Evolutionary conservation across 306 rosid genomes (phyloP), one percentile per base, ranked within the genome.

Genomic region (Alnus rubra): DNA sequence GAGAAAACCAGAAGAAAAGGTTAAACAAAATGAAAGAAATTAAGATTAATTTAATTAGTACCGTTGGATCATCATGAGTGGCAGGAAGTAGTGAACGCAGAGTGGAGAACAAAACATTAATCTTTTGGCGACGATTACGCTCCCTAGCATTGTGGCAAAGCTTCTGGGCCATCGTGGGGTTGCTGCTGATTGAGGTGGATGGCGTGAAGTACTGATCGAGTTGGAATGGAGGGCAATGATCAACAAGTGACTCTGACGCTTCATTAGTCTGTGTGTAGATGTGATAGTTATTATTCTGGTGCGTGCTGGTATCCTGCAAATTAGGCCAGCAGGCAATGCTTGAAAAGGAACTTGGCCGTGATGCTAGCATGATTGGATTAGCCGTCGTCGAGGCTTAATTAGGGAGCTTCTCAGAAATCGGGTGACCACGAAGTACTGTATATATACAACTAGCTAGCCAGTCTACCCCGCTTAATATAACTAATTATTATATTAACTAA

Each of bases 121-220:
- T 86, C 85, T 87, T 94, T 88, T 87, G 90, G 71, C 97, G 97
- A 30, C 97, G 98, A 80, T 88, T 86, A 1, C 97, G 97, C 81
- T 94, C 98, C 30, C 88, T 90, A 39, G 94, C 98, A 76, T 91
- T 94, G 80, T 94, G 98, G 79, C 73, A 87, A 33, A 88, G 91
- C 83, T 92, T 94, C 87, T 81, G 90, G 1, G 73, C 84, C 83
- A 63, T 63, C 3, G 74, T 65, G 2, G 75, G 79, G 54, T 58
- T 59, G 49, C 67, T 42, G 31, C 16, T 44, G 39, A 39, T 68
- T 4, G 72, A n/a, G 31, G 30, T 18, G 49, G 31, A 39, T 18
- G 15, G 33, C 12, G 72, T 35, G 6, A 31, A 9, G 5, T n/a
- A 16, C 51, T 18, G 72, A 13, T 68, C 51, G 72, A 51, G 50